Percentiles rank a stretch among this genome's conserved stretches.
Evolutionary conservation across 306 rosid species (phyloP).

Genomic region (Oxytropis ochrocephala): DNA sequence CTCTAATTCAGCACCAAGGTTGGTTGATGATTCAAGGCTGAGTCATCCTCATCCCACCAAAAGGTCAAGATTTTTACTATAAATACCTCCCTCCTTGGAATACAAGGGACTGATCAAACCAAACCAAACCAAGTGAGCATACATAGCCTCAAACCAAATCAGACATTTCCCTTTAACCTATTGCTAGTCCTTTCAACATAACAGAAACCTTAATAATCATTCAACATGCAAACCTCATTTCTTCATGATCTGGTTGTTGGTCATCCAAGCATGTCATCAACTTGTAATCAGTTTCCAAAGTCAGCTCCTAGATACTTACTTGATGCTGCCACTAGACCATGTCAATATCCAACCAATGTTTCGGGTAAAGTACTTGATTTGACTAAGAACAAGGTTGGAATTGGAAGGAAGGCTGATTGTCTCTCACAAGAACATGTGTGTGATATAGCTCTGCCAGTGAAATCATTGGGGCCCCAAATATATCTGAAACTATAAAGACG

Average conservation of each 20-base stretch:
- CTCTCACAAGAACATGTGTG: no score
- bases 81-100: constrained; percentile 12
- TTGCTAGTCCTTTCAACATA: not conserved
- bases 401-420: not conserved
- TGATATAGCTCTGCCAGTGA: no score
- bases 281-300: constrained; percentile 18
- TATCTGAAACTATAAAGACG: constrained; percentile 53
- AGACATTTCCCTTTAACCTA: not conserved
- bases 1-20: not conserved
- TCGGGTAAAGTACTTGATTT: not conserved
- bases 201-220: not conserved
- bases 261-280: constrained; percentile 20
- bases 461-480: constrained; percentile 37
- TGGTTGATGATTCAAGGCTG: constrained; percentile 9
- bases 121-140: constrained; percentile 1
- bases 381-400: not conserved
- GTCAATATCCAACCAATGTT: not conserved
- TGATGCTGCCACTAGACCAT: constrained; percentile 1
- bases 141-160: not conserved
- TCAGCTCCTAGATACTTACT: constrained; percentile 17
- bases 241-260: constrained; percentile 35
- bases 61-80: not conserved
- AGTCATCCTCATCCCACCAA: constrained; percentile 15
- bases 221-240: constrained; percentile 35
- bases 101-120: constrained; percentile 9